A percentile compares a stretch with the other conserved stretches of the same genome.
Evolutionary conservation across 495 filamentous ascomycete species (phyloP).

Genomic region (Bombardia bombarda): DNA sequence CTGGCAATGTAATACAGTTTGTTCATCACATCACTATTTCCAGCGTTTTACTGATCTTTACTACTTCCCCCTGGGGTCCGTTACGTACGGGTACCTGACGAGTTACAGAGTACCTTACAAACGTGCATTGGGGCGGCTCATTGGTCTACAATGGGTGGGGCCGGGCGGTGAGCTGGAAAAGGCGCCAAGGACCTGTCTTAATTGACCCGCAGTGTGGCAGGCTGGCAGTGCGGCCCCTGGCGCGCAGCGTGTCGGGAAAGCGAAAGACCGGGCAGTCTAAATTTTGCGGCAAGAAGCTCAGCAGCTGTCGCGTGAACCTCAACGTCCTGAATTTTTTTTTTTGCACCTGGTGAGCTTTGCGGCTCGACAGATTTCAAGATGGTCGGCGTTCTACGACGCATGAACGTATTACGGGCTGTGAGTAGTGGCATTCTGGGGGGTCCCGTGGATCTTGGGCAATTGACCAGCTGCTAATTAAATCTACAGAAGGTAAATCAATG

Average conservation of each 20-base stretch:
- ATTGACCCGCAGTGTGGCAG: neutral
- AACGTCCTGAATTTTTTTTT: neutral
- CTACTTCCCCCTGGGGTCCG: no score
- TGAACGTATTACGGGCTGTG: constrained; percentile 71
- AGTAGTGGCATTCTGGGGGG: constrained; percentile 25
- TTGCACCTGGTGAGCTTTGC: neutral
- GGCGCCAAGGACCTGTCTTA: neutral
- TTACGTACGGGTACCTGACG: no score
- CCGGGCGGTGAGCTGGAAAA: constrained; percentile 11
- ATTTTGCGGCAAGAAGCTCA: constrained; percentile 3
- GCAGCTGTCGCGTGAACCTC: neutral
- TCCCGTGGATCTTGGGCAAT: neutral
- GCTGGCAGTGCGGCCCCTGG: neutral
- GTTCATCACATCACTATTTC: no score
- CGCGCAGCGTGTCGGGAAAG: neutral
- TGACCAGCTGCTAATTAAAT: constrained; percentile 11
- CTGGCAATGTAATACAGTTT: no score
- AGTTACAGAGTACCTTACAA: no score
- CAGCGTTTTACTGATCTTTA: no score
- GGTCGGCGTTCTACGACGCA: constrained; percentile 71
- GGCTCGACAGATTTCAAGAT: constrained; percentile 42
- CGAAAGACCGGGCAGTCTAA: constrained; percentile 1
- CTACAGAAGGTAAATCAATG: constrained; percentile 29
- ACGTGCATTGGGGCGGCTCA: no score
- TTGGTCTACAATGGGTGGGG: no score